Evolutionary conservation across 1,284 basidiomycete species (phyloP), one percentile per base, ranked within the genome.

Genomic region (Taiwanofungus camphoratus): DNA sequence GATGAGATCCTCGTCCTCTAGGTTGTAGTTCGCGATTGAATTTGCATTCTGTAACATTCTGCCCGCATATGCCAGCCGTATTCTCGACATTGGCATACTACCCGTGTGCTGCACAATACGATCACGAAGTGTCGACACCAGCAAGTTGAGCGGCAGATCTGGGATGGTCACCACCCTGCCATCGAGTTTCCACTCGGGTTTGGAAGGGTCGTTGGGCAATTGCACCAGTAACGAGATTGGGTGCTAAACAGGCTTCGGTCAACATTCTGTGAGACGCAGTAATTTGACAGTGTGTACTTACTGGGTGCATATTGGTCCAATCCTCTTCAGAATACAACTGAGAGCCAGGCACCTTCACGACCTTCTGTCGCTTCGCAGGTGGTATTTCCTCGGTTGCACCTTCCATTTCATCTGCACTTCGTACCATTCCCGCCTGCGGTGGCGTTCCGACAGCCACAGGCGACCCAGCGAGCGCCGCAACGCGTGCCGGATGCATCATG

Each of bases 111-210:
- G 76, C 52, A 87, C 69, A 45, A 95, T 88, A 41, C 89, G 80
- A 61, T 95, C 92, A 43, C 93, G 82, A 19, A 97, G 69, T 4
- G 88, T 87, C 12, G 88, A 90, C 44, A 95, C 86, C 37, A 92
- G 69, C 36, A 89, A 67, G 44, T 77, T 89, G 55, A 94, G 76
- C 3, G 89, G 85, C 23, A 95, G 64, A 49, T 94, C 91, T 1
- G 80, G 74, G 41, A 97, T 73, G 6, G 77, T 78, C 43, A 93
- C 77, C 30, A 82, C 67, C 39, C 71, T 73, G 0, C 93, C 93
- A 56, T 95, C 81, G 44, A 96, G 73, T 58, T 92, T 92, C 89
- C 87, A 94, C 64, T 94, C 92, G 0, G 92, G 83, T 62, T 87
- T 90, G 27, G 83, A 79, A 1, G 81, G 65, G 57, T 92, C 84